phyloP scores from a whole-genome alignment of 116 monocot genomes.

The Zostera marina region DNA sequence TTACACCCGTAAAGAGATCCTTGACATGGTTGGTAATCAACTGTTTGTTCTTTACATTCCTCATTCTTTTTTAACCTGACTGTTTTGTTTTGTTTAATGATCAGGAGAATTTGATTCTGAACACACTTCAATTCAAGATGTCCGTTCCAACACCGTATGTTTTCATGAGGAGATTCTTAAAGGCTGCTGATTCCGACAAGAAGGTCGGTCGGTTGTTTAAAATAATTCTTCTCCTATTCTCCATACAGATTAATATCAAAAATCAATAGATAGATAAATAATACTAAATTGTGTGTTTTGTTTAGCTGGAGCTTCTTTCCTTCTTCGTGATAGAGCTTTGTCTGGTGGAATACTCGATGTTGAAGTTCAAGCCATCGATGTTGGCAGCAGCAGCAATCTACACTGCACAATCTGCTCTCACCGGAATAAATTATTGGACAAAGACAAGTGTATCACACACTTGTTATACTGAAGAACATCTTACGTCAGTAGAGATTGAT shows the following conservation, averaged over 20 bases:
- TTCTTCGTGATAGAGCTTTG: slow-evolving; percentile 77
- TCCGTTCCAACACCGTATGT: slow-evolving; percentile 87
- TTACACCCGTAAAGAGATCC: slow-evolving; percentile 60
- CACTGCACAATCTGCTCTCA: slow-evolving; percentile 69
- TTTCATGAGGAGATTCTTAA: slow-evolving; percentile 88
- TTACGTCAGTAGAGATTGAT: slow-evolving; percentile 19
- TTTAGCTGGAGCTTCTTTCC: slow-evolving; percentile 61
- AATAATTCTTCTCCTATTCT: not conserved
- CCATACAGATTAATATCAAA: not conserved
- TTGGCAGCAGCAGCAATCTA: slow-evolving; percentile 79
- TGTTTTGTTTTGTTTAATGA: not conserved
- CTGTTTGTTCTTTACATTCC: too few species aligned
- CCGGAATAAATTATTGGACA: slow-evolving; percentile 53
- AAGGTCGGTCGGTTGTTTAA: slow-evolving; percentile 23
- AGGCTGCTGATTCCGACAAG: slow-evolving; percentile 66
- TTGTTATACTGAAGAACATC: slow-evolving; percentile 52
- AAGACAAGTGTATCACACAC: slow-evolving; percentile 48
- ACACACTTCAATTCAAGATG: slow-evolving; percentile 78
- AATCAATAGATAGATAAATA: not conserved
- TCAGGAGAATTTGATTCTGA: slow-evolving; percentile 71
- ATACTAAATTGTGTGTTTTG: not conserved
- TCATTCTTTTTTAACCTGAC: too few species aligned
- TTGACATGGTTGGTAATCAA: slow-evolving; percentile 51
- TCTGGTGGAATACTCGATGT: slow-evolving; percentile 74
- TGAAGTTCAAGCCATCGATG: slow-evolving; percentile 61